phyloP scores from a whole-genome alignment of 2,329 filamentous ascomycete genomes.

The Raffaelea deltoideospora region DNA sequence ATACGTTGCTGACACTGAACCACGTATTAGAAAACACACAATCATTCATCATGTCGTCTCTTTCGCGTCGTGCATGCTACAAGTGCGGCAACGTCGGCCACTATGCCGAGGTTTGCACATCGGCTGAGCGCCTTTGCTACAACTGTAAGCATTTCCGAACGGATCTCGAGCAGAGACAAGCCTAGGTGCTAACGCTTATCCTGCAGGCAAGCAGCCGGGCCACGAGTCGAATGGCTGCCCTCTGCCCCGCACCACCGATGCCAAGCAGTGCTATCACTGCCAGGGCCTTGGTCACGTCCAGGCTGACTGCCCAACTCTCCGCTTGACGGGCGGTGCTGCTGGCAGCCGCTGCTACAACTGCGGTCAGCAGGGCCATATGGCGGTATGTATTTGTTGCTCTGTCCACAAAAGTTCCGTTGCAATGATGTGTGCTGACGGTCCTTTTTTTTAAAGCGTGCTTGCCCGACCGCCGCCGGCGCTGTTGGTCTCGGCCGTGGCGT shows the following conservation, averaged over 20 bases:
- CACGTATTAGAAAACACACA: no score
- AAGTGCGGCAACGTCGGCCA: slow-evolving; percentile 74
- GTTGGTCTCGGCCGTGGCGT: slow-evolving; percentile 49
- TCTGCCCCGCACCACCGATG: slow-evolving; percentile 89
- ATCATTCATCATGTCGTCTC: slow-evolving; percentile 50
- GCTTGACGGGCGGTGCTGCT: slow-evolving; percentile 67
- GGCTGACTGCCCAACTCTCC: slow-evolving; percentile 94
- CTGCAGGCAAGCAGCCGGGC: slow-evolving; percentile 64
- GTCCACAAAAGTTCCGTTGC: no score
- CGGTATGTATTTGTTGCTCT: slow-evolving; percentile 53
- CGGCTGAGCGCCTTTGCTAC: slow-evolving; percentile 96
- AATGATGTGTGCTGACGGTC: not conserved
- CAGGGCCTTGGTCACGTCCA: slow-evolving; percentile 97
- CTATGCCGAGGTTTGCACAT: slow-evolving; percentile 84
- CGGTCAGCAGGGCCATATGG: slow-evolving; percentile 82
- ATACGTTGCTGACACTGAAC: no score
- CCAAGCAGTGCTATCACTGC: slow-evolving; percentile 99
- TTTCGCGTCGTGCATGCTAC: slow-evolving; percentile 73
- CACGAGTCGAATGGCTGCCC: slow-evolving; percentile 98
- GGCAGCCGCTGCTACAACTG: slow-evolving; percentile 95
- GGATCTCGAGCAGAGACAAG: no score
- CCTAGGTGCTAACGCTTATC: not conserved
- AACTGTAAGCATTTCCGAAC: slow-evolving; percentile 62
- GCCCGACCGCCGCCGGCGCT: slow-evolving; percentile 60
- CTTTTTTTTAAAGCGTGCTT: slow-evolving; percentile 46